These are phyloP conservation scores for Bryoerythrophyllum caledonicum DNA, from an alignment of 225 moss, liverwort and hornwort species.

Conservation along the genomic window DNA sequence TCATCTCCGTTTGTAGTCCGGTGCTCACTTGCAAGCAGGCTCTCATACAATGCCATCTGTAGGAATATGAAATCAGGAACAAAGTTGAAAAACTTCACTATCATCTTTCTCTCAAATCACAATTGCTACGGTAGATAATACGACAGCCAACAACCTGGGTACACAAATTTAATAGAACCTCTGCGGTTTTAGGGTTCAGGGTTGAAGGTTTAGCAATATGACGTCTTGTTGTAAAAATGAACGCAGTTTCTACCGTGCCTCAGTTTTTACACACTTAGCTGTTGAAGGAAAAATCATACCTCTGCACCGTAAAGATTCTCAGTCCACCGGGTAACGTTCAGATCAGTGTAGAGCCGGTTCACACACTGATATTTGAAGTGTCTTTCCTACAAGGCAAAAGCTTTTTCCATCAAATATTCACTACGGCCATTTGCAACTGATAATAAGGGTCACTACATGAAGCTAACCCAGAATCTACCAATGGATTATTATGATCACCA, in stretches of 20 bases:
- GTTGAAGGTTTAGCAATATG: too few species aligned
- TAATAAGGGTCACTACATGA: too few species aligned
- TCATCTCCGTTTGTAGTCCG: constrained; percentile 72
- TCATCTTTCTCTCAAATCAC: not conserved
- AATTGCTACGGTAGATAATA: not conserved
- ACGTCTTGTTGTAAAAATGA: not conserved
- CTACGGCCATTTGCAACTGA: too few species aligned
- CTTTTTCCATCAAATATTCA: too few species aligned
- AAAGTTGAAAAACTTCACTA: not conserved
- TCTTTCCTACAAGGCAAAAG: constrained; percentile 54
- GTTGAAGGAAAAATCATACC: constrained; percentile 26
- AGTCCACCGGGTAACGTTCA: constrained; percentile 53
- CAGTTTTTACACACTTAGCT: not conserved
- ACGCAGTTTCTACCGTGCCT: not conserved
- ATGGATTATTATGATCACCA: not conserved
- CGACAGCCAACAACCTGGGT: not conserved
- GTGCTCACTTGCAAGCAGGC: constrained; percentile 61
- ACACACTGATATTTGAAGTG: constrained; percentile 62
- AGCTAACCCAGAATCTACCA: too few species aligned
- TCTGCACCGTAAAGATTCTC: constrained; percentile 69
- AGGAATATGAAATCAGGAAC: not conserved
- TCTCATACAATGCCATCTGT: constrained; percentile 67
- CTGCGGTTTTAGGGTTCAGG: not conserved
- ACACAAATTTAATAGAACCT: not conserved
- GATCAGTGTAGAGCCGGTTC: constrained; percentile 45